Evolutionary conservation across 345 rosid species (phyloP).

Genomic region (Gossypioides kirkii): DNA sequence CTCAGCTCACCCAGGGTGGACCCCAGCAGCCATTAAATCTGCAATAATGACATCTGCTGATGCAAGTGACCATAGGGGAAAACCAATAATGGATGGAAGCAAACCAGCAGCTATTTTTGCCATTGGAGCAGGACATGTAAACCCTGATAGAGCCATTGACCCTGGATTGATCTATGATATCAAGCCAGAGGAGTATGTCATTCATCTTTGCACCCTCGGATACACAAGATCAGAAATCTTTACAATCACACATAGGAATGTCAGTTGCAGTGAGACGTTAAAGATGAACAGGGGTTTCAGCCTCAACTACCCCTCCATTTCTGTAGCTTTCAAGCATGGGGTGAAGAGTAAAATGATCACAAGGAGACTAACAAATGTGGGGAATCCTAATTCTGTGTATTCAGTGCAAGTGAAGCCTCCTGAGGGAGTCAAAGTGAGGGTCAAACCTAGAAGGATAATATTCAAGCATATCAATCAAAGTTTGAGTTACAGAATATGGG

Average conservation of each 20-base stretch:
- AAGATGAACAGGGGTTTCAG: constrained; percentile 50
- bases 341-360: constrained; percentile 43
- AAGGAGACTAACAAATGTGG: constrained; percentile 70
- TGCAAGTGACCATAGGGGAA: constrained; percentile 52
- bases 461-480: constrained; percentile 49
- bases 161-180: constrained; percentile 85
- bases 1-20: constrained; percentile 71
- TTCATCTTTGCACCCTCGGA: constrained; percentile 71
- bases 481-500: constrained; percentile 57
- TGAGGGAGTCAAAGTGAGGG: constrained; percentile 44
- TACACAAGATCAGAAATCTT: constrained; percentile 59
- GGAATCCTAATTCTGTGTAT: constrained; percentile 62
- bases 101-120: constrained; percentile 58
- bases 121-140: constrained; percentile 84
- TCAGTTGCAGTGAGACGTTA: constrained; percentile 44
- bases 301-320: constrained; percentile 86
- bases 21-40: constrained; percentile 80
- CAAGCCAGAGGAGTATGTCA: constrained; percentile 60
- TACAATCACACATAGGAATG: constrained; percentile 66
- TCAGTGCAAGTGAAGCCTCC: constrained; percentile 63
- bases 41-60: constrained; percentile 93
- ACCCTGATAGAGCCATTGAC: constrained; percentile 64
- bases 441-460: constrained; percentile 53
- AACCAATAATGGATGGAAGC: constrained; percentile 64
- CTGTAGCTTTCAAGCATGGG: constrained; percentile 58